These are phyloP conservation scores for Monilinia aucupariae DNA, from an alignment of 2,329 filamentous ascomycete genomes.

Conservation along the genomic window DNA sequence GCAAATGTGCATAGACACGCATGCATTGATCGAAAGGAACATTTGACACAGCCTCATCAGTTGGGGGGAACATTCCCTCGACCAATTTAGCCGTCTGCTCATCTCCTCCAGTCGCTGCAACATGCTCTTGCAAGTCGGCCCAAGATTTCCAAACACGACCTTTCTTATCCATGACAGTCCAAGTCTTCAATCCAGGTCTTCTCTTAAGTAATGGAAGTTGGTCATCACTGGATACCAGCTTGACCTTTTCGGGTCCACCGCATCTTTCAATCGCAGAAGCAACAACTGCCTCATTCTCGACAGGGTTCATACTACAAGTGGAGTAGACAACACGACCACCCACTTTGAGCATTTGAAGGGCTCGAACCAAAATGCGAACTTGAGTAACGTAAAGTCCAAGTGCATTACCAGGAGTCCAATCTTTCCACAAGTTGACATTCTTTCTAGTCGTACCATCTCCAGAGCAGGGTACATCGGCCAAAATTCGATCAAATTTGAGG, in stretches of 20 bases:
- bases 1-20: conserved; percentile 88
- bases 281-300: conserved; percentile 93
- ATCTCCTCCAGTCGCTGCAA: conserved; percentile 54
- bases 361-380: conserved; percentile 81
- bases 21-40: conserved; percentile 86
- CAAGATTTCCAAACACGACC: conserved; percentile 74
- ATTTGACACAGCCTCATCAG: conserved; percentile 49
- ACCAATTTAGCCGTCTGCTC: conserved; percentile 61
- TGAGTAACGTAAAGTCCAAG: conserved; percentile 85
- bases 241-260: conserved; percentile 74
- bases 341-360: conserved; percentile 92
- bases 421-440: conserved; percentile 89
- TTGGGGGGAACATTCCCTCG: conserved; percentile 76
- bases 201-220: conserved; percentile 73
- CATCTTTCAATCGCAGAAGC: conserved; percentile 84
- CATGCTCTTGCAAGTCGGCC: conserved; percentile 70
- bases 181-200: conserved; percentile 68
- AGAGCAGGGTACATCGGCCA: conserved; percentile 95
- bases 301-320: conserved; percentile 97
- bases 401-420: conserved; percentile 85
- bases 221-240: conserved; percentile 77
- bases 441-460: conserved; percentile 92
- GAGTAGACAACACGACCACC: conserved; percentile 95
- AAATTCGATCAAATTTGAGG: conserved; percentile 92
- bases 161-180: conserved; percentile 88